Evolutionary conservation across 2,329 filamentous ascomycete species (phyloP).

Genomic region (Conoideocrella luteorostrata): DNA sequence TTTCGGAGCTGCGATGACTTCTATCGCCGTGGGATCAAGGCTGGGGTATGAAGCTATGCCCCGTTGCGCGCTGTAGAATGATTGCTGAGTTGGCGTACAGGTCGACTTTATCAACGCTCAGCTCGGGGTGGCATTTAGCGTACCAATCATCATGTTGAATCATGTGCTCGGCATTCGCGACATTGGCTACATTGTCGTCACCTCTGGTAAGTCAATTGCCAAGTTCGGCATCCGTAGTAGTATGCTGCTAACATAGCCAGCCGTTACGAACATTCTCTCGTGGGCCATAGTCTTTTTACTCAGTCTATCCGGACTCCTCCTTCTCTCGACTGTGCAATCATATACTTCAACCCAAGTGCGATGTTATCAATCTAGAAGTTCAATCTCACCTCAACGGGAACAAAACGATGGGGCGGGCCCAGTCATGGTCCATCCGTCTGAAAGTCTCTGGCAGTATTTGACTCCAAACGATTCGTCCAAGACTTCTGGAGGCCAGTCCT

Average conservation of each 20-base stretch:
- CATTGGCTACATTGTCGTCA: conserved; percentile 37
- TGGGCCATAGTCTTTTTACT: conserved; percentile 27
- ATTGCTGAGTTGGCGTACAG: conserved; percentile 20
- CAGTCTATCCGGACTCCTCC: conserved; percentile 12
- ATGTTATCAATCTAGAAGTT: not conserved
- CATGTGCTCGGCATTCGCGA: conserved; percentile 23
- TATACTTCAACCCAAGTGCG: not conserved
- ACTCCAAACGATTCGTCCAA: conserved; percentile 1
- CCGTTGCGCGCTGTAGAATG: not conserved
- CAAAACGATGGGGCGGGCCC: not conserved
- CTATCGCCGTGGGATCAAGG: conserved; percentile 26
- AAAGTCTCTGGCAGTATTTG: conserved; percentile 4
- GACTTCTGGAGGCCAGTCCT: not conserved
- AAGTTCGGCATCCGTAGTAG: not conserved
- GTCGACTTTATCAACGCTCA: conserved; percentile 45
- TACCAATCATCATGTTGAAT: conserved; percentile 42
- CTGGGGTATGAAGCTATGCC: conserved; percentile 22
- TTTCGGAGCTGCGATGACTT: conserved; percentile 16
- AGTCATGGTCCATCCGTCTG: not conserved
- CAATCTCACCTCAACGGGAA: not conserved
- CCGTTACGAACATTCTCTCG: conserved; percentile 27
- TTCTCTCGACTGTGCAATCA: conserved; percentile 1
- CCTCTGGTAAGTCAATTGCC: conserved; percentile 33
- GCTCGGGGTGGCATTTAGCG: conserved; percentile 44
- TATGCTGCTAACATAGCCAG: conserved; percentile 18